A percentile compares a stretch with the other conserved stretches of the same genome.
Evolutionary conservation across 805 yeast species (phyloP).

Genomic region (Sugiyamaella smithiae): DNA sequence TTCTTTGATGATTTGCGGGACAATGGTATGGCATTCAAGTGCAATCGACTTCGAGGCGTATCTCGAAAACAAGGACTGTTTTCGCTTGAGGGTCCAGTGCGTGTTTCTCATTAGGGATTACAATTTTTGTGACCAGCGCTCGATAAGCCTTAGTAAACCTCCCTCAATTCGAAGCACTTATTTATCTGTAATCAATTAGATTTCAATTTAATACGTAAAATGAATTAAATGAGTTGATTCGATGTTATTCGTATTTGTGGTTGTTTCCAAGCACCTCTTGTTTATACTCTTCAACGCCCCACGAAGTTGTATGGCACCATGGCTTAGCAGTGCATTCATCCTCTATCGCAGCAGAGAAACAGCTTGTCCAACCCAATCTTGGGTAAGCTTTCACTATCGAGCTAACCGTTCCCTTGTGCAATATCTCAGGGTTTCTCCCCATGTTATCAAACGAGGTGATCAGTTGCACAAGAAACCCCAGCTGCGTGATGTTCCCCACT

Average conservation of each 20-base stretch:
- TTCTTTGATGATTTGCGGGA: slow-evolving; percentile 84
- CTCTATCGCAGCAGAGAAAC: slow-evolving; percentile 18
- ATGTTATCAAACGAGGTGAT: slow-evolving; percentile 19
- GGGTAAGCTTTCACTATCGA: slow-evolving; percentile 16
- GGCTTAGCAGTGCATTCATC: slow-evolving; percentile 21
- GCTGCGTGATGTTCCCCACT: slow-evolving; percentile 18
- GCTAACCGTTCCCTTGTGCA: slow-evolving; percentile 19
- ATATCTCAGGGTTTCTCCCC: slow-evolving; percentile 10
- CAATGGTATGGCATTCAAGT: too few relatives aligned
- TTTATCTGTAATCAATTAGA: too few relatives aligned
- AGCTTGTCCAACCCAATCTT: slow-evolving; percentile 19
- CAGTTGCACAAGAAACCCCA: slow-evolving; percentile 22
- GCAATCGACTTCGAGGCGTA: too few relatives aligned
- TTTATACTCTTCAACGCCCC: slow-evolving; percentile 11
- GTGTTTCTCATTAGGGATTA: too few relatives aligned
- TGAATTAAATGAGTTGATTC: too few relatives aligned
- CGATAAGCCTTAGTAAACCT: too few relatives aligned
- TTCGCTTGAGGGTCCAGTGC: too few relatives aligned
- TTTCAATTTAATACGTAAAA: too few relatives aligned
- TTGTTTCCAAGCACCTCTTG: slow-evolving; percentile 8
- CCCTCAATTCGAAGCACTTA: too few relatives aligned
- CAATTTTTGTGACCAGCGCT: too few relatives aligned
- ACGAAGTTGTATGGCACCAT: slow-evolving; percentile 22
- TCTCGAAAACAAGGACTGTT: too few relatives aligned
- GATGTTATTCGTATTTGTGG: not conserved